phyloP scores from a whole-genome alignment of 176 grass and related monocot species.

The Hordeum marinum region DNA sequence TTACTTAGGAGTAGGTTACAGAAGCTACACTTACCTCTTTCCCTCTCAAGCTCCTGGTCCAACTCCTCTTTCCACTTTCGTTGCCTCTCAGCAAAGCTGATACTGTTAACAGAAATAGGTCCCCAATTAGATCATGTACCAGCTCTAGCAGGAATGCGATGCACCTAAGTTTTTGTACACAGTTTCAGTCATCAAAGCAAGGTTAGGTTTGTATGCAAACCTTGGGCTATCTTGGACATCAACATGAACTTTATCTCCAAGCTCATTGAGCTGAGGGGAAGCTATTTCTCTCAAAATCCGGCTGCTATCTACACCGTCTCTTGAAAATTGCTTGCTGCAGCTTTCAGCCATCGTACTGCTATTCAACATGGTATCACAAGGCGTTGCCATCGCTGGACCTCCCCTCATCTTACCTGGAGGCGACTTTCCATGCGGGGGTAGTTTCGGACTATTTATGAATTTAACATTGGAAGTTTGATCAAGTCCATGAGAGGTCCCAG shows the following conservation, averaged over 20 bases:
- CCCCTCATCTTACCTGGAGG: constrained; percentile 57
- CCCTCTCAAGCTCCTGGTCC: constrained; percentile 78
- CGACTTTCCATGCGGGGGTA: constrained; percentile 63
- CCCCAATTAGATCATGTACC: constrained; percentile 30
- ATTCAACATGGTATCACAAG: constrained; percentile 49
- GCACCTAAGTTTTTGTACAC: constrained; percentile 8
- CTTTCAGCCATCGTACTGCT: constrained; percentile 44
- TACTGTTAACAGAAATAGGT: constrained; percentile 39
- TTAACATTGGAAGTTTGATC: constrained; percentile 61
- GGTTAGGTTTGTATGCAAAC: constrained; percentile 17
- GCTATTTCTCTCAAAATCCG: constrained; percentile 79
- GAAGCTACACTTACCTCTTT: constrained; percentile 67
- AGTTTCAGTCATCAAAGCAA: background rate
- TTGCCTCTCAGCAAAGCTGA: constrained; percentile 65
- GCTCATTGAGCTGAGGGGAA: constrained; percentile 63
- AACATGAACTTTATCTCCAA: constrained; percentile 38
- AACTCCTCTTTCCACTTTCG: constrained; percentile 95
- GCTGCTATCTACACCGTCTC: constrained; percentile 37
- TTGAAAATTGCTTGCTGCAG: constrained; percentile 61
- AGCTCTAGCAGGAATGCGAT: background rate
- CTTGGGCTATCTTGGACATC: constrained; percentile 61
- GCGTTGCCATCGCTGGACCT: constrained; percentile 26
- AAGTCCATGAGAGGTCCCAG: constrained; percentile 43
- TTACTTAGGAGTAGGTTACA: background rate
- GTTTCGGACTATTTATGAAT: constrained; percentile 46